Evolutionary conservation across 1,139 yeast genomes (phyloP), one percentile per base, ranked within the genome.

Genomic region (Pichia sp.): DNA sequence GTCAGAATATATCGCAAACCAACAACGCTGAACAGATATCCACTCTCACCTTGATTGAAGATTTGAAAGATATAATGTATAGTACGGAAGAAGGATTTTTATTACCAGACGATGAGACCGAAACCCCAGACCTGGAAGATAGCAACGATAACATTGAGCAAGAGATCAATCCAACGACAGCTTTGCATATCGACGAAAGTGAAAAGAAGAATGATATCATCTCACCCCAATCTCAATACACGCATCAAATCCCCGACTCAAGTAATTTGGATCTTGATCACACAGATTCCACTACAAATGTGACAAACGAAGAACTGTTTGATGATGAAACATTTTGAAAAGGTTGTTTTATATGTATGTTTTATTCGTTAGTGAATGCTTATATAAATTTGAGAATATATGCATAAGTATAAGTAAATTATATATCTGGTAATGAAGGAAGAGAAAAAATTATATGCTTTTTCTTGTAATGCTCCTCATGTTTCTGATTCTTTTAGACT

Each of bases 31-130:
- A 49, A 2, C 40, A 45, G 16, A 30, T 53, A 2, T 50, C 56
- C 10, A 36, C 51, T 13, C 58, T 65, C 44, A 75, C 78, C 45
- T 72, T 87, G 44, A 66, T 86, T 48, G 74, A 76, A 47, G 85
- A 85, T 63, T 77, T 90, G 42, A 93, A 87, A 67, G 82, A 81
- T 38, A 87, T 89, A 23, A 71, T 90, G 60, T 90, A 90, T 65
- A 80, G 87, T 7, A 87, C 96, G 0, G 92, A 87, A 59, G 96
- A 87, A 61, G 93, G 96, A 1, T 83, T 84, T 62, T 79, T 78
- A 59, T 70, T 74, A 15, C 80, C 79, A 15, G 74, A 71, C 45
- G 72, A 69, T 32, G 70, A 63, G 19, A 64, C 61, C n/a, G 44
- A 47, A 8, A 36, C 29, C 6, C 49, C 40, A 3, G 23, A 46